Base-by-base conservation (phyloP, 192 early-diverging fungal genomes). In the Gaertneriomyces semiglobifer region DNA sequence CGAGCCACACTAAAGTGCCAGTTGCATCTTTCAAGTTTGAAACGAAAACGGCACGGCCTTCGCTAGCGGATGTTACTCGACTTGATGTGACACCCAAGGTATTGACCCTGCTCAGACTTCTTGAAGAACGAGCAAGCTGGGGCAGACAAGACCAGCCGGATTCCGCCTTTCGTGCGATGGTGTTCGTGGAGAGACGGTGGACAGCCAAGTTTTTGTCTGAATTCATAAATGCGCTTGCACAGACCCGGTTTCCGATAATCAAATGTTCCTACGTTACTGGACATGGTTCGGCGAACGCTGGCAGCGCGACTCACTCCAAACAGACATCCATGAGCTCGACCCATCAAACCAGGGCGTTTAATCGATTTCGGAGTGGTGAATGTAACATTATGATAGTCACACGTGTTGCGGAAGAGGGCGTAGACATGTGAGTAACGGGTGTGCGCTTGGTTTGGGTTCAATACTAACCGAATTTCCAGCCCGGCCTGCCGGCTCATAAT, bases 331-430 rank as follows among this genome's bases (percentile, higher is more conserved):
- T 66, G 65, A 66, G 44, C 25, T 52, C 12, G 33, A 43, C 74
- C 5, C 63, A 78, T 44, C 58, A 84, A 14, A 67, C 79, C 55
- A 84, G 85, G 85, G 63, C 66, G 1, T 84, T 96, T 53, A 77
- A 76, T 2, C 62, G 79, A 12, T 96, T 96, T 70, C 80, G 86
- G 9, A 65, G 62, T 7, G 88, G 88, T 38, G 77, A 80, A 7
- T 66, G 88, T 25, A 93, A 93, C 63, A 69, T 91, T 42, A 61
- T 96, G 4, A 86, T 96, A 54, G 88, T 92, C 10, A 94, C 94
- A 0, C 85, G 88, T 70, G 93, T 94, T 7, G 93, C 91, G 10
- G 94, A 93, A 66, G 92, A 96, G 70, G 94, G 93, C 8, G 76
- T 94, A 1, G 93, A 96, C 71, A 90, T 96, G 81, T 89, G 84